A percentile compares a stretch with the other conserved stretches of the same genome.
Conservation (phyloP, 768 basidiomycete genomes). For the Tulasnella sp. region DNA sequence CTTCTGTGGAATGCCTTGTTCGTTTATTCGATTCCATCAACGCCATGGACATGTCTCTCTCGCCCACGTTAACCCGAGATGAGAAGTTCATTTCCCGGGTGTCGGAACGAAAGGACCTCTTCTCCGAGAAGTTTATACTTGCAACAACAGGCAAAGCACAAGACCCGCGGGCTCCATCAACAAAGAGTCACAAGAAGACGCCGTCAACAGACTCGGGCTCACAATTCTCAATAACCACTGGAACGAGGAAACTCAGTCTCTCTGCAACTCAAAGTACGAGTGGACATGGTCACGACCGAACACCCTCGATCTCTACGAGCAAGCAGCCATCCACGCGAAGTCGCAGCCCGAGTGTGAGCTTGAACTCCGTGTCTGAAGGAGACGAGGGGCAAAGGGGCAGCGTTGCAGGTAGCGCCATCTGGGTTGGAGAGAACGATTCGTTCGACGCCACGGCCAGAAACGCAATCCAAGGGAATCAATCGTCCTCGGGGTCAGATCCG, state of each 20-base stretch:
- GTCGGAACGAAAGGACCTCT: slow-evolving; percentile 86
- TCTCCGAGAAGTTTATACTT: slow-evolving; percentile 72
- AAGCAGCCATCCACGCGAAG: neutral
- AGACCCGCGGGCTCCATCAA: neutral
- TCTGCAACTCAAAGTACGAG: neutral
- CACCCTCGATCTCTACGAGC: neutral
- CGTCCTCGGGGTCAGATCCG: neutral
- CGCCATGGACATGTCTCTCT: slow-evolving; percentile 73
- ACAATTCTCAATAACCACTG: slow-evolving; percentile 2
- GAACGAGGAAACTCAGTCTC: slow-evolving; percentile 12
- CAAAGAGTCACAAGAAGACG: slow-evolving; percentile 1
- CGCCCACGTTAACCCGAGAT: slow-evolving; percentile 65
- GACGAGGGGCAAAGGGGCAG: neutral
- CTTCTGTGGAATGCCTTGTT: slow-evolving; percentile 83
- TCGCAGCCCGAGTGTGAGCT: slow-evolving; percentile 5
- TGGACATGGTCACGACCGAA: slow-evolving; percentile 1
- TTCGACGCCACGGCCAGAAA: neutral
- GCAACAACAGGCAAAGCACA: slow-evolving; percentile 17
- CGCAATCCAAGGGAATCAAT: neutral
- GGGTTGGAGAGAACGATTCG: slow-evolving; percentile 10
- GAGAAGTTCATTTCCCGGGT: slow-evolving; percentile 87
- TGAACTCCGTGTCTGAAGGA: slow-evolving; percentile 14
- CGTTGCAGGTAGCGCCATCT: slow-evolving; percentile 6
- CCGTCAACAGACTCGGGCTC: neutral
- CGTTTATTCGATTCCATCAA: slow-evolving; percentile 91